Evolutionary conservation across 768 basidiomycete genomes (phyloP).

Genomic region (Russula emetica): DNA sequence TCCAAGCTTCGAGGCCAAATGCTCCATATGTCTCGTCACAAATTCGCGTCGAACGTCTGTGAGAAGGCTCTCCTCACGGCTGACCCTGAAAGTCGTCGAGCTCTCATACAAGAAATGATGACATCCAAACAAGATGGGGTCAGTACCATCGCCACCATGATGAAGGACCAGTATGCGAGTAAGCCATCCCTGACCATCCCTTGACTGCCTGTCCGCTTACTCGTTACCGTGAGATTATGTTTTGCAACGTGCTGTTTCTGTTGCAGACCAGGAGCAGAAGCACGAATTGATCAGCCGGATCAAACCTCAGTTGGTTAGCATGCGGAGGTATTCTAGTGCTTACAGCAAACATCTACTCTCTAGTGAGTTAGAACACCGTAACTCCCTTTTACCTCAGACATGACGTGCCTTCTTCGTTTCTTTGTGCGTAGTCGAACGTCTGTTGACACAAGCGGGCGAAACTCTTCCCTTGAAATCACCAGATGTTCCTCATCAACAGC

Average conservation of each 20-base stretch:
- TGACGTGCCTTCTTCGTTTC: conserved; percentile 4
- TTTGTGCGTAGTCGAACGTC: conserved; percentile 54
- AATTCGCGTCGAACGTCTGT: conserved; percentile 94
- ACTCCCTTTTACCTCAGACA: background rate
- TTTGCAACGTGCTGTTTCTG: conserved; percentile 68
- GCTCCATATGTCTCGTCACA: conserved; percentile 75
- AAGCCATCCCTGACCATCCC: conserved; percentile 35
- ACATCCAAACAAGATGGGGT: conserved; percentile 57
- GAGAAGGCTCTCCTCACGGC: conserved; percentile 81
- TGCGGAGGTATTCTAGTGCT: conserved; percentile 66
- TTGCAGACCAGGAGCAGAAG: conserved; percentile 69
- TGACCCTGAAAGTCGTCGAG: conserved; percentile 56
- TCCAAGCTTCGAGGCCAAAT: conserved; percentile 71
- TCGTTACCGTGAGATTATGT: conserved; percentile 62
- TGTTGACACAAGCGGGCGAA: conserved; percentile 37
- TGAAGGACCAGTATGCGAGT: conserved; percentile 91
- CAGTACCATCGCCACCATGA: conserved; percentile 61
- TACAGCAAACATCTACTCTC: conserved; percentile 79
- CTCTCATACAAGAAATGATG: conserved; percentile 81
- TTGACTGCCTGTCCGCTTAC: conserved; percentile 8
- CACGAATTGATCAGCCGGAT: conserved; percentile 58
- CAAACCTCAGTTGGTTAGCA: conserved; percentile 60
- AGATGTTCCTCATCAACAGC: conserved; percentile 3
- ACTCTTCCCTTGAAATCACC: conserved; percentile 15
- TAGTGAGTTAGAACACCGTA: conserved; percentile 47